Conservation (phyloP, 305 asterid genomes). For the Fraxinus sp. region DNA sequence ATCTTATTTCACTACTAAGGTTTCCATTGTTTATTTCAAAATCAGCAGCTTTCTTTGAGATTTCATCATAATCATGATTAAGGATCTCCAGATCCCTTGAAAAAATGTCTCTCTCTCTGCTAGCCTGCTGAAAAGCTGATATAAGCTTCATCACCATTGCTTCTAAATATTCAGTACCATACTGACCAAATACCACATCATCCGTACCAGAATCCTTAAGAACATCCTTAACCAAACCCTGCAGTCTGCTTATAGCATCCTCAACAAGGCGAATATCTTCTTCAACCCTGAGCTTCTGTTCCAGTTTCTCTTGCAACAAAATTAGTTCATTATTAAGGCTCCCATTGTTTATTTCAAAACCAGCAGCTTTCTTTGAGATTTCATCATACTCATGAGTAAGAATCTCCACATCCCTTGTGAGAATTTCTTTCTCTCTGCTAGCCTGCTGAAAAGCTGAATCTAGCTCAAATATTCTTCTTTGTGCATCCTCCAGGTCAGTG, state of each 20-base stretch:
- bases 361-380: constrained; percentile 40
- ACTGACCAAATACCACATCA: constrained; percentile 27
- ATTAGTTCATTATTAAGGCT: constrained; percentile 54
- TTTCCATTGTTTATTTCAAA: constrained; percentile 41
- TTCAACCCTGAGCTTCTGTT: constrained; percentile 32
- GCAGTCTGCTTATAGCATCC: constrained; percentile 35
- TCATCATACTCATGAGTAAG: constrained; percentile 49
- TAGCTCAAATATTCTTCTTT: constrained; percentile 54
- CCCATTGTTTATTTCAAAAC: constrained; percentile 38
- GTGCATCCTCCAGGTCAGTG: constrained; percentile 64
- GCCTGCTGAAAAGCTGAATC: constrained; percentile 55
- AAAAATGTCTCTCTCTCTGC: constrained; percentile 60
- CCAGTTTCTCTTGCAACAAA: constrained; percentile 45
- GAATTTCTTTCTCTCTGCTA: constrained; percentile 58
- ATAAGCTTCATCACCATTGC: constrained; percentile 14
- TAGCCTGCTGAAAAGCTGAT: constrained; percentile 49
- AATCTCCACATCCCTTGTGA: constrained; percentile 55
- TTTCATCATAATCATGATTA: constrained; percentile 48
- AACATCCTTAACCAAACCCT: constrained; percentile 30
- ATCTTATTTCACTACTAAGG: constrained; percentile 52
- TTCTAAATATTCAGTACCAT: constrained; percentile 35
- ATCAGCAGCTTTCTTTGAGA: constrained; percentile 41
- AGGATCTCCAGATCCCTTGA: constrained; percentile 53
- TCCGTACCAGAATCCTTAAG: constrained; percentile 35
- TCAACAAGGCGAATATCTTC: constrained; percentile 33